Evolutionary conservation across 163 green algal species (phyloP), one percentile per base, ranked within the genome.

Genomic region (Volvox carteri): DNA sequence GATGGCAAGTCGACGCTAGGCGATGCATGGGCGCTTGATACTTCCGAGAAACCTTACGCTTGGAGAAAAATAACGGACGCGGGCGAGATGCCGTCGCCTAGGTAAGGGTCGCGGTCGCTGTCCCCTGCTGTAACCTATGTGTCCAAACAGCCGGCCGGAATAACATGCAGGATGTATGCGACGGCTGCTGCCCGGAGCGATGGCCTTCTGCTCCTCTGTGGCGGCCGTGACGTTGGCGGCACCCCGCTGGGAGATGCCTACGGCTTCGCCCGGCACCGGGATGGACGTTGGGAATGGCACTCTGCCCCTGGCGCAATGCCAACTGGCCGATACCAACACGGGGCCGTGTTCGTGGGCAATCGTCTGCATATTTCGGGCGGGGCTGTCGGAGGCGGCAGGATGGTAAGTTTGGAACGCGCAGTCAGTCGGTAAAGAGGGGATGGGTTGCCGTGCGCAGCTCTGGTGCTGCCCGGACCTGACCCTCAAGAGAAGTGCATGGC

Each of bases 251-350:
- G 93, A 11, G 98, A 99, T 86, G 97, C 98, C 1, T 99, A 97
- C 87, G 98, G 98, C 30, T 96, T 99, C 86, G 98, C 98, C 4
- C 90, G 98, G 33, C 98, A 99, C 86, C 91, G 98, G 7, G 98
- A 99, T 91, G 98, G 98, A 30, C 95, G 98, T 41, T 99, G 98
- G 98, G 98, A 99, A 93, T 99, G 98, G 98, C 97, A 98, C 42
- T 94, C 95, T n/a, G 98, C 98, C 4, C 98, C 98, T 21, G 98
- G 97, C n/a, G 91, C 93, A 58, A 98, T 99, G 94, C 98, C 98
- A 0, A 95, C 94, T 1, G 93, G 96, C 0, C 92, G 98, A 56
- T 99, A 99, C 91, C 98, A 99, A 93, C 97, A 99, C 90, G 95
- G 94, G 1, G 95, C 96, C 5, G 96, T 98, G 28, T 99, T 99